These are phyloP conservation scores for Mortierella claussenii DNA, from an alignment of 192 early-diverging fungal genomes.

Conservation along the genomic window DNA sequence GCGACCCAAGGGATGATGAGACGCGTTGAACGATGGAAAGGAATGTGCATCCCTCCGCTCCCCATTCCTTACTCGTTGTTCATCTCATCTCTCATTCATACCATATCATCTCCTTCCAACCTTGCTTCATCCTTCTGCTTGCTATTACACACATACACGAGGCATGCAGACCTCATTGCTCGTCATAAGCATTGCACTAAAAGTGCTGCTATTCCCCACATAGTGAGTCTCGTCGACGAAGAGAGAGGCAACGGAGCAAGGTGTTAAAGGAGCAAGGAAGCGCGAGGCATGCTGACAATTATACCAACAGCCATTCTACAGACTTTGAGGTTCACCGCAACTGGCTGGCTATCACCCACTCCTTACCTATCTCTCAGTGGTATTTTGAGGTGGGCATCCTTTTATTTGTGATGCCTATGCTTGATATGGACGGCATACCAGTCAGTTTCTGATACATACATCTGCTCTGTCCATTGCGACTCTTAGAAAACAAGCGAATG, in stretches of 20 bases:
- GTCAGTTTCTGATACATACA: neutral
- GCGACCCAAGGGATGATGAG: no score
- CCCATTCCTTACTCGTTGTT: no score
- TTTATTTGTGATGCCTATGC: slow-evolving; percentile 1
- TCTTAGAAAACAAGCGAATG: slow-evolving; percentile 81
- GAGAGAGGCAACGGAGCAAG: no score
- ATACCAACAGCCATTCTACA: slow-evolving; percentile 77
- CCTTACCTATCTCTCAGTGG: slow-evolving; percentile 84
- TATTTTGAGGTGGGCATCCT: slow-evolving; percentile 77
- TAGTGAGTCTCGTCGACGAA: slow-evolving; percentile 70
- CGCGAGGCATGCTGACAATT: no score
- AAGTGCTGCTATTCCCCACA: slow-evolving; percentile 75
- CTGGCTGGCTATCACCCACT: slow-evolving; percentile 94
- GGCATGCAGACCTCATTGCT: slow-evolving; percentile 56
- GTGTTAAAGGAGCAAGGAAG: no score
- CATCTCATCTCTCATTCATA: no score
- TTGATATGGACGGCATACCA: neutral
- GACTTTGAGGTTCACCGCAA: slow-evolving; percentile 99
- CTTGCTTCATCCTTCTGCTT: neutral
- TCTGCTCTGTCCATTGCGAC: neutral
- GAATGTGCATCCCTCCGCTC: no score
- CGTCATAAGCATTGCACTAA: slow-evolving; percentile 61
- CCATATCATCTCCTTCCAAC: neutral
- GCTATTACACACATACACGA: neutral
- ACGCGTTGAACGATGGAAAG: no score